Base-by-base conservation (phyloP, 768 basidiomycete species). In the Kwoniella sp. region DNA sequence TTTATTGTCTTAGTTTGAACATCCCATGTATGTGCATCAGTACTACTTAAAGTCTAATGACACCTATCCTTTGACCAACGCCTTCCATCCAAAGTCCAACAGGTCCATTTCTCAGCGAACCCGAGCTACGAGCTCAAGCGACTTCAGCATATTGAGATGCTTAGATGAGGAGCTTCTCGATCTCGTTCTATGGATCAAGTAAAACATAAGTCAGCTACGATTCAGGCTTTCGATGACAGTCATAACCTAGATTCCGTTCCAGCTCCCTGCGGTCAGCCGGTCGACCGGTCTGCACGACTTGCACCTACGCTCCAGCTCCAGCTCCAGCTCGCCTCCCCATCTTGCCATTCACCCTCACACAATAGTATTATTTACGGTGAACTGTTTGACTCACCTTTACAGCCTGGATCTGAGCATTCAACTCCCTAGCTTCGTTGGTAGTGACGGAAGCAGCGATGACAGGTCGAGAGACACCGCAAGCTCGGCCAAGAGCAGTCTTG, bases 381-480 rank as follows among this genome's bases (percentile, higher is more conserved):
- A n/a, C n/a, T n/a, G n/a, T n/a, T n/a, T n/a, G 55, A 70, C 78
- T 64, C 70, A 79, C 83, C 84, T 96, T 98, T 81, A 95, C 84
- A 58, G 86, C 88, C 71, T 85, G 84, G 72, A 98, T 95, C 82
- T 96, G 93, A 78, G 88, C 88, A 60, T 86, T 85, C 33, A 98
- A 84, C 81, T 98, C 93, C 79, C 88, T 87, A 48, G 90, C 88
- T 81, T 98, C 94, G 70, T 92, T 94, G 63, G 92, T 96, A n/a
- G 92, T 97, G 67, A 98, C 88, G 73, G 91, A 93, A 29, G 90
- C 92, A 66, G 95, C 87, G 64, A 99, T 98, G 72, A 98, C 95
- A 26, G 93, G 90, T 62, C 96, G 84, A 30, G 92, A 89, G 48
- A 99, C 95, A 64, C 94, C 92, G 81, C 94, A 97, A 36, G 95